Conservation (phyloP, 1,139 yeast species). For the Kodamaea plutei region DNA sequence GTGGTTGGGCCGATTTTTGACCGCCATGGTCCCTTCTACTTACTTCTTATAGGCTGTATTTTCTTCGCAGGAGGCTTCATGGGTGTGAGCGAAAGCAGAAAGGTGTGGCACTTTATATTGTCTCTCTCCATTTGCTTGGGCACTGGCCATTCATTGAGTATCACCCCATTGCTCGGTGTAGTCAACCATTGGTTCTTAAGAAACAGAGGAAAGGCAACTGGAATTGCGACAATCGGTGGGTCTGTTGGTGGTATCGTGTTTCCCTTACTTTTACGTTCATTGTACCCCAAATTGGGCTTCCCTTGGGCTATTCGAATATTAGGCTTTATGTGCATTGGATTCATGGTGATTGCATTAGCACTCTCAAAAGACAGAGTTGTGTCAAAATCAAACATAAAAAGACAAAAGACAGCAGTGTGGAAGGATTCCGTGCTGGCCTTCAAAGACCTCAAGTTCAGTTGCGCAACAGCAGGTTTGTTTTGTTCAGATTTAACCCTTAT, state of each 20-base stretch:
- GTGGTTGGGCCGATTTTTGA: conserved; percentile 38
- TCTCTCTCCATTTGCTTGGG: conserved; percentile 34
- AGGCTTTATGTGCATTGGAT: conserved; percentile 29
- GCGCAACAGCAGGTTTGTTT: conserved; percentile 32
- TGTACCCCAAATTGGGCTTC: conserved; percentile 30
- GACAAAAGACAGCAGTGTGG: conserved; percentile 1
- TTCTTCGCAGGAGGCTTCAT: conserved; percentile 31
- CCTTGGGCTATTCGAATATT: conserved; percentile 34
- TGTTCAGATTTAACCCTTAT: conserved; percentile 55
- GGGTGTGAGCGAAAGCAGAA: conserved; percentile 28
- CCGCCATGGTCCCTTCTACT: conserved; percentile 26
- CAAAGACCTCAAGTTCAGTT: conserved; percentile 23
- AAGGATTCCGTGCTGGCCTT: conserved; percentile 14
- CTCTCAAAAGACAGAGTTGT: conserved; percentile 47
- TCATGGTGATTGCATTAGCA: conserved; percentile 23
- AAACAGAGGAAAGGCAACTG: conserved; percentile 34
- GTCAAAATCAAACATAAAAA: conserved; percentile 4
- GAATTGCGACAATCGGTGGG: conserved; percentile 38
- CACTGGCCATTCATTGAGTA: conserved; percentile 31
- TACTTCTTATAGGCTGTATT: conserved; percentile 23
- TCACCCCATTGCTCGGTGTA: conserved; percentile 36
- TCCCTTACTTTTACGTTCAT: conserved; percentile 30
- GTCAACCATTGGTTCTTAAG: conserved; percentile 36
- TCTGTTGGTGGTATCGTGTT: conserved; percentile 36
- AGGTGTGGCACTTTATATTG: conserved; percentile 33